phyloP scores from a whole-genome alignment of 352 stramenopile genomes.

The Globisporangium rhizosaccharum region DNA sequence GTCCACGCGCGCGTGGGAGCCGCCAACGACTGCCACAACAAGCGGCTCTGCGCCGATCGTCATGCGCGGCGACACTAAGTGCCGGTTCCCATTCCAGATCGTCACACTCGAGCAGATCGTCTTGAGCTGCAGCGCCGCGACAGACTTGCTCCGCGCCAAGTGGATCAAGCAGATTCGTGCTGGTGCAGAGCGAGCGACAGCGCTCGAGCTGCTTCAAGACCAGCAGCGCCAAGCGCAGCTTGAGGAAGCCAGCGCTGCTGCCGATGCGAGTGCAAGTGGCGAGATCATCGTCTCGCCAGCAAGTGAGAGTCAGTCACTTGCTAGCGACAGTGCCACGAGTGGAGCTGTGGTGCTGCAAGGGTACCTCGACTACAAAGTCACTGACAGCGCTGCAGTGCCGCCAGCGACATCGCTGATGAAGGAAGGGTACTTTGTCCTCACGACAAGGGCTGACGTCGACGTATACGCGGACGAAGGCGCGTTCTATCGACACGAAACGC shows the following conservation, averaged over 20 bases:
- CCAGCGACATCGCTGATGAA: constrained; percentile 12
- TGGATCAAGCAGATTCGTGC: constrained; percentile 67
- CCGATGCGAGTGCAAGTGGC: not conserved
- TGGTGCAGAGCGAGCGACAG: constrained; percentile 38
- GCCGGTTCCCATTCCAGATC: constrained; percentile 64
- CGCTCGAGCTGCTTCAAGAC: constrained; percentile 50
- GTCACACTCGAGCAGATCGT: constrained; percentile 60
- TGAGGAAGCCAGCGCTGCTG: not conserved
- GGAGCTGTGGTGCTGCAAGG: not conserved
- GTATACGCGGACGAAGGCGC: constrained; percentile 46
- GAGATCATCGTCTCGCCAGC: constrained; percentile 1
- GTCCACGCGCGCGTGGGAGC: constrained; percentile 40
- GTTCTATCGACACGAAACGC: constrained; percentile 21
- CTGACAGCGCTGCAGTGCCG: constrained; percentile 5
- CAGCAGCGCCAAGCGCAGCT: constrained; percentile 28
- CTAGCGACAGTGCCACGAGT: not conserved
- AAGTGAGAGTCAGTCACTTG: not conserved
- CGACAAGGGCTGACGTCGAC: constrained; percentile 20
- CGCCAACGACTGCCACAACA: not conserved
- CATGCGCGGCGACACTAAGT: constrained; percentile 12
- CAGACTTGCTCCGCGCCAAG: constrained; percentile 46
- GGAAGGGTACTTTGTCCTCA: constrained; percentile 33
- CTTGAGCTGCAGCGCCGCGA: constrained; percentile 52
- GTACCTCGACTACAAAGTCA: constrained; percentile 16
- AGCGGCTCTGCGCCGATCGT: constrained; percentile 21